phyloP scores from a whole-genome alignment of 129 eudicot species.

The Helianthus annuus region DNA sequence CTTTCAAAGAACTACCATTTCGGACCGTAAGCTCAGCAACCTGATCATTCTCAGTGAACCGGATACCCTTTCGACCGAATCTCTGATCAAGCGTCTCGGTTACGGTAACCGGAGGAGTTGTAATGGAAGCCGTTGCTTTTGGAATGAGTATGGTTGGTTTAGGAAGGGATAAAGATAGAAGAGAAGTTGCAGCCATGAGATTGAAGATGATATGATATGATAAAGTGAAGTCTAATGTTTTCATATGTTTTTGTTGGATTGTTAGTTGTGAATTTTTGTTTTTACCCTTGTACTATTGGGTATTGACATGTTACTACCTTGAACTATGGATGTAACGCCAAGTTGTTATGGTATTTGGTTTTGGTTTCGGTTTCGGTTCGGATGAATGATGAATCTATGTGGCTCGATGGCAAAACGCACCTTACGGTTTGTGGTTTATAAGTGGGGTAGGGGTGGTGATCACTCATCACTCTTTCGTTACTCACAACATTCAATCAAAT shows the following conservation, averaged over 20 bases:
- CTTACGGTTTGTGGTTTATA: too few species aligned
- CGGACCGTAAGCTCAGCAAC: constrained; percentile 72
- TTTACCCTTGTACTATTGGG: not conserved
- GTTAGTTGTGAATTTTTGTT: constrained; percentile 5
- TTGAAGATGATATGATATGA: constrained; percentile 21
- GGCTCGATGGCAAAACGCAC: too few species aligned
- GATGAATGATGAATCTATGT: too few species aligned
- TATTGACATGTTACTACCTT: constrained; percentile 13
- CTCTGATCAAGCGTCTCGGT: constrained; percentile 68
- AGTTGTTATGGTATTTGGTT: not conserved
- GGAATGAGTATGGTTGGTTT: constrained; percentile 49
- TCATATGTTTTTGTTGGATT: constrained; percentile 23
- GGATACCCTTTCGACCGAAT: constrained; percentile 83
- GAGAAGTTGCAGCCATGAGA: constrained; percentile 65
- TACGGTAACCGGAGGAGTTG: constrained; percentile 37
- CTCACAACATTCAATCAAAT: too few species aligned
- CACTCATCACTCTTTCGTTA: too few species aligned
- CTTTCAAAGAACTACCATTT: constrained; percentile 83
- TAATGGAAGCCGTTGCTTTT: constrained; percentile 41
- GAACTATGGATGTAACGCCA: not conserved
- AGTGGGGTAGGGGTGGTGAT: too few species aligned
- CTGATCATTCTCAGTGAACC: constrained; percentile 48
- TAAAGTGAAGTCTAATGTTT: constrained; percentile 15
- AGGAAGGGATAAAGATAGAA: constrained; percentile 65
- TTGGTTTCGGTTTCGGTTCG: too few species aligned